These are phyloP conservation scores for Naganishia albida DNA, from an alignment of 1,284 basidiomycete species.

Conservation along the genomic window DNA sequence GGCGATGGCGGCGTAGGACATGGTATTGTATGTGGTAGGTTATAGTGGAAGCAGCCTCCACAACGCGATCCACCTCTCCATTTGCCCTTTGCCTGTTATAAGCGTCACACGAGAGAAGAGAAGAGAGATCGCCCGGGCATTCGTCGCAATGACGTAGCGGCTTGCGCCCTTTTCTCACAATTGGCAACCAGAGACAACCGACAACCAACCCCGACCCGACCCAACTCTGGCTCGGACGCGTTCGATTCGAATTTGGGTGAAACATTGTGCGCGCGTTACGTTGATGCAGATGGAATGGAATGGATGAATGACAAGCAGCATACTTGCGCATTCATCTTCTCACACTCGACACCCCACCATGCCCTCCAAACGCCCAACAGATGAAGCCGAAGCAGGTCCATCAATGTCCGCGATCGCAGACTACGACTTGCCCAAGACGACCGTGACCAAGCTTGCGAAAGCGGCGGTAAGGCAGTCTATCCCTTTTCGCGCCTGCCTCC, in stretches of 20 bases:
- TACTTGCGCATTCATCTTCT: background rate
- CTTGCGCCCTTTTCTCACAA: background rate
- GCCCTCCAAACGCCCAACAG: constrained; percentile 21
- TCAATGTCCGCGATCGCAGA: constrained; percentile 63
- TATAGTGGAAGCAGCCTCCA: background rate
- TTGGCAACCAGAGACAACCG: no score
- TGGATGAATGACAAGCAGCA: background rate
- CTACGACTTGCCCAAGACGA: constrained; percentile 77
- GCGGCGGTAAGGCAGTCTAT: constrained; percentile 57
- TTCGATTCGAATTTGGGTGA: background rate
- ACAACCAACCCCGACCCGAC: no score
- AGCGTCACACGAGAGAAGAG: constrained; percentile 1
- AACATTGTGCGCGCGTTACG: no score
- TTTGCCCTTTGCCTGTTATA: no score
- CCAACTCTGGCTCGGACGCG: no score
- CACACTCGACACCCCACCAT: background rate
- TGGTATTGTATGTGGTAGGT: constrained; percentile 30
- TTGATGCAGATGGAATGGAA: no score
- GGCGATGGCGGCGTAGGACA: constrained; percentile 50
- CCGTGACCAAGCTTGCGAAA: constrained; percentile 80
- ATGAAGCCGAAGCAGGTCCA: background rate
- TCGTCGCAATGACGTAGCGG: constrained; percentile 8
- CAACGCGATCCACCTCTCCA: background rate
- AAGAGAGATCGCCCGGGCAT: background rate
- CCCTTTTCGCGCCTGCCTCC: background rate